Conservation (phyloP, 2,329 filamentous ascomycete genomes). For the Neodidymelliopsis sp. region DNA sequence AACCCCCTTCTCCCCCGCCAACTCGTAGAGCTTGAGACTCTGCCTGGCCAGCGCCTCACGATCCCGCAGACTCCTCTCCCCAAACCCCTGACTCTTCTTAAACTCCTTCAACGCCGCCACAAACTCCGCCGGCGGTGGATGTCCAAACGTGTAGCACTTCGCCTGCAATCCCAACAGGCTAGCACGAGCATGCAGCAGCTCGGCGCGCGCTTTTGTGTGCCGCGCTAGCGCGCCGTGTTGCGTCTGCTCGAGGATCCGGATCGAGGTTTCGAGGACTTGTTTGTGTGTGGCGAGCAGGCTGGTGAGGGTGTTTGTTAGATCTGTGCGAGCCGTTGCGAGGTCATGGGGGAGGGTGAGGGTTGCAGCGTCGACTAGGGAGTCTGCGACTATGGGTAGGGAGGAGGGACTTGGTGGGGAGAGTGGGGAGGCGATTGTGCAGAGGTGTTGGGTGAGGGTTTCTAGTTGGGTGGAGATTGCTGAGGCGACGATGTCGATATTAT, state of each 20-base stretch:
- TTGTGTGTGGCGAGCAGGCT: constrained; percentile 49
- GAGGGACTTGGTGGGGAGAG: constrained; percentile 17
- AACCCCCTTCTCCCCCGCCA: constrained; percentile 46
- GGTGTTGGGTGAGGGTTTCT: constrained; percentile 32
- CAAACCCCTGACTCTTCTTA: constrained; percentile 37
- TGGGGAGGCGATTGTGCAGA: constrained; percentile 46
- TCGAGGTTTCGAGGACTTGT: constrained; percentile 46
- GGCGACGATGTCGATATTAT: constrained; percentile 47
- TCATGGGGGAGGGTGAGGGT: constrained; percentile 26
- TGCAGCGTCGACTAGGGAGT: constrained; percentile 20
- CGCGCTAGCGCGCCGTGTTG: constrained; percentile 56
- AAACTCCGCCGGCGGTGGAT: constrained; percentile 39
- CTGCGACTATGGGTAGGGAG: constrained; percentile 20
- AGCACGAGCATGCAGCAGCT: constrained; percentile 53
- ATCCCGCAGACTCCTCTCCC: constrained; percentile 39
- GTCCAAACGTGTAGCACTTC: constrained; percentile 36
- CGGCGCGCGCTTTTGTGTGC: constrained; percentile 51
- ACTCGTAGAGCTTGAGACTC: constrained; percentile 47
- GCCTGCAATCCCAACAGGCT: constrained; percentile 53
- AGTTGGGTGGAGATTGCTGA: constrained; percentile 46
- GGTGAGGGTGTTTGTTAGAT: constrained; percentile 45
- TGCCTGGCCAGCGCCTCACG: constrained; percentile 43
- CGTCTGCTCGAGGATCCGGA: constrained; percentile 56
- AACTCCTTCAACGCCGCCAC: constrained; percentile 43
- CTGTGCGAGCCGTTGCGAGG: constrained; percentile 39